Base-by-base conservation (phyloP, 2,329 filamentous ascomycete genomes). In the Aureobasidium melanogenum region DNA sequence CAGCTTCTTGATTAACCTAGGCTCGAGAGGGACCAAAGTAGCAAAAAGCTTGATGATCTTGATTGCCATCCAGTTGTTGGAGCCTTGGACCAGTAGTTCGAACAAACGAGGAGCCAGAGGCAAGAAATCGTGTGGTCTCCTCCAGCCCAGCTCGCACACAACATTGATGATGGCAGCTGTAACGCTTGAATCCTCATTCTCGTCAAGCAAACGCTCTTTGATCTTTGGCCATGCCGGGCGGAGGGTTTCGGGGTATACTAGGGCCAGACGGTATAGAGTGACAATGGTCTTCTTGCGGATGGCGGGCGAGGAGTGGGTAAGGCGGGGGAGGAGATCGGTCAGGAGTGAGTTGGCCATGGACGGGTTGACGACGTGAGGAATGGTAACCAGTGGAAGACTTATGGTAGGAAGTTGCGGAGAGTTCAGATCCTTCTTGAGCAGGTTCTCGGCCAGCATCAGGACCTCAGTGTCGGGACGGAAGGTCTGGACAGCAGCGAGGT, bases 51-150 rank as follows among this genome's bases (percentile, higher is more conserved):
- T 99, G 73, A 99, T 97, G 64, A 99, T 84, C 73, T 99, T 99
- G 72, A 99, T 99, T 63, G 92, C 92, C 93, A 99, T 97, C 94
- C 94, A 99, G 74, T 99, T 99, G 75, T 99, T 97, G 39, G 88
- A 88, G 61, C 91, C 88, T 63, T 95, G 88, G 14, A 97, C 92
- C 28, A 99, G 79, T 19, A 99, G 81, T 71, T 97, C 92, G 69
- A 97, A 99, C 28, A 99, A 76, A 62, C 94, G 83, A 9, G 94
- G 94, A 0, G 94, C 94, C 32, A 99, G 80, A 15, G 94, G 90
- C 32, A 99, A 79, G 68, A 97, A 97, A 74, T 99, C 94, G 67
- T 93, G 88, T 4, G 94, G 94, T 67, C 94, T 83, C 67, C 94
- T 84, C 90, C 93, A 97, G 6, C 93, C 93, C 41, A 99, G 78